Conservation (phyloP, 176 grass and related monocot species). For the Aegilops tauschii region DNA sequence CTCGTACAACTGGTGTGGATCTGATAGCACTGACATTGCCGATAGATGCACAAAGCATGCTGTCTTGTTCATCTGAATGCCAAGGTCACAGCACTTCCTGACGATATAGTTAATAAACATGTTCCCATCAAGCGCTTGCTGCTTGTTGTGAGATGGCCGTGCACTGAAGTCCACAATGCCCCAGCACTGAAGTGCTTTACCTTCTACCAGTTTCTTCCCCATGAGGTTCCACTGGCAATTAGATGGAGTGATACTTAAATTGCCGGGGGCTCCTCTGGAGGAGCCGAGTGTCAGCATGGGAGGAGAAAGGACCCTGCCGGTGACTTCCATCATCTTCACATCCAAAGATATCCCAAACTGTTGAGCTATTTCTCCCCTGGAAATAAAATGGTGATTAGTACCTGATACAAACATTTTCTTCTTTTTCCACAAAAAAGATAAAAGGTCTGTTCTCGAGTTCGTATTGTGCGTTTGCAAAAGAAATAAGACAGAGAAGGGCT, state of each 20-base stretch:
- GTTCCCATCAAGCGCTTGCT: neutral
- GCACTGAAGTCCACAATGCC: constrained; percentile 59
- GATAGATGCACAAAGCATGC: constrained; percentile 31
- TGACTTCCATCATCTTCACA: constrained; percentile 52
- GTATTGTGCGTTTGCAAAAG: neutral
- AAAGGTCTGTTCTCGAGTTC: neutral
- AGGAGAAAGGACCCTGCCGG: constrained; percentile 40
- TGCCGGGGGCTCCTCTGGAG: neutral
- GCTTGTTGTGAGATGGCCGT: neutral
- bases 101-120: constrained; percentile 38
- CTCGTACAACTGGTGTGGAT: constrained; percentile 13
- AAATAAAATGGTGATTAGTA: constrained; percentile 35
- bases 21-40: constrained; percentile 28
- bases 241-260: constrained; percentile 7
- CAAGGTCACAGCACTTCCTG: constrained; percentile 36
- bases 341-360: constrained; percentile 47
- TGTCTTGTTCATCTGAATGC: constrained; percentile 28
- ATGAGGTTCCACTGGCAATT: constrained; percentile 57
- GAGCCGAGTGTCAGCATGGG: constrained; percentile 39
- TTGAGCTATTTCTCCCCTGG: constrained; percentile 51
- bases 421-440: neutral
- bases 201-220: constrained; percentile 29
- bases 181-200: constrained; percentile 42
- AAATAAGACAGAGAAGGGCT: constrained; percentile 6
- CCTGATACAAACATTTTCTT: neutral